These are phyloP conservation scores for Tarenaya hassleriana DNA, from an alignment of 345 rosid genomes.

Conservation along the genomic window DNA sequence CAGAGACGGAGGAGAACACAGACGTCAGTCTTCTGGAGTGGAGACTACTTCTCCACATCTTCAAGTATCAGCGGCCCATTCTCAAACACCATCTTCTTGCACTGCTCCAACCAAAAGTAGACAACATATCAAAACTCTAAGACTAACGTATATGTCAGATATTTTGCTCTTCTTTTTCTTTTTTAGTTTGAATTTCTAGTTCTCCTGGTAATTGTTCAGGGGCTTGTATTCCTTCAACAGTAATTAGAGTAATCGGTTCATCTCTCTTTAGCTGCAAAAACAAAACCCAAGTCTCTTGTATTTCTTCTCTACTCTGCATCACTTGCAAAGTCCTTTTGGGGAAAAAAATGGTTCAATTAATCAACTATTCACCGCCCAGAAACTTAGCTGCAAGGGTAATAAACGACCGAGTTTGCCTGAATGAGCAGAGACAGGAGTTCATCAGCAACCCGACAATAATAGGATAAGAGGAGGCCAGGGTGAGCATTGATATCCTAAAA, in stretches of 20 bases:
- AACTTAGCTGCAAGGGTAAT: too few relatives aligned
- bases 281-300: too few relatives aligned
- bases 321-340: too few relatives aligned
- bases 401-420: too few relatives aligned
- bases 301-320: too few relatives aligned
- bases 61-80: constrained; percentile 76
- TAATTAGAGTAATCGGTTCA: constrained; percentile 55
- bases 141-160: not conserved
- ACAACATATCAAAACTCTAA: not conserved
- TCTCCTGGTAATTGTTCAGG: constrained; percentile 47
- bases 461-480: too few relatives aligned
- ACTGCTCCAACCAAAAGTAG: constrained; percentile 31
- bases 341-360: too few relatives aligned
- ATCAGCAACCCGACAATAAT: too few relatives aligned
- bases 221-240: constrained; percentile 78
- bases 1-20: constrained; percentile 73
- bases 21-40: constrained; percentile 64
- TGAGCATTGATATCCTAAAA: too few relatives aligned
- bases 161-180: not conserved
- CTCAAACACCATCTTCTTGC: constrained; percentile 80
- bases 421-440: too few relatives aligned
- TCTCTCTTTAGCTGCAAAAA: constrained; percentile 52
- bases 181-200: constrained; percentile 57
- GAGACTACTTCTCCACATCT: constrained; percentile 71
- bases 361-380: too few relatives aligned